Evolutionary conservation across 140 eudicot species (phyloP).

Genomic region (Artemisia princeps): DNA sequence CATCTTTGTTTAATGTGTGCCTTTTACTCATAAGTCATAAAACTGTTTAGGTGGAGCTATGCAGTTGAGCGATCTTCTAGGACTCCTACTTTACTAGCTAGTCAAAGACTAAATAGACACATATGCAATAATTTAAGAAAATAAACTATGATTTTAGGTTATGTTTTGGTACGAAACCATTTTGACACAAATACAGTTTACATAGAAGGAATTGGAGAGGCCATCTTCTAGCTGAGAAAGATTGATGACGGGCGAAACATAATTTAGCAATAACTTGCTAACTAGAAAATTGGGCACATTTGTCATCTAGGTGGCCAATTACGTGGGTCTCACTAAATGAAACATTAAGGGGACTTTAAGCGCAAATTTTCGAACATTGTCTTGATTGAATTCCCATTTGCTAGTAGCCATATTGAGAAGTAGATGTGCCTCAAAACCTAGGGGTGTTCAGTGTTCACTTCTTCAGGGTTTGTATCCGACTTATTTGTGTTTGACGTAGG

Average conservation of each 20-base stretch:
- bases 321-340: no score
- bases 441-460: neutral
- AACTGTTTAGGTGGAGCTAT: neutral
- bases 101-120: neutral
- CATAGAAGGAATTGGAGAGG: neutral
- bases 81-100: neutral
- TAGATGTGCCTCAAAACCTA: neutral
- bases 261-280: no score
- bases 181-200: neutral
- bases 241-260: neutral
- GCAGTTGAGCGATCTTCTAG: neutral
- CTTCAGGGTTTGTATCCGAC: neutral
- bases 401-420: constrained; percentile 7
- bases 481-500: neutral
- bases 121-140: neutral
- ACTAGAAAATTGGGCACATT: no score
- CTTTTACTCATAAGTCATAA: neutral
- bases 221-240: neutral
- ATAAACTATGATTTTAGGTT: neutral
- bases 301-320: no score
- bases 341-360: no score
- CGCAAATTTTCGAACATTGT: neutral
- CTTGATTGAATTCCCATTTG: constrained; percentile 3
- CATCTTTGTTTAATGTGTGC: neutral
- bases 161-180: neutral